Evolutionary conservation across 306 rosid genomes (phyloP), one percentile per base, ranked within the genome.

Genomic region (Begonia masoniana): DNA sequence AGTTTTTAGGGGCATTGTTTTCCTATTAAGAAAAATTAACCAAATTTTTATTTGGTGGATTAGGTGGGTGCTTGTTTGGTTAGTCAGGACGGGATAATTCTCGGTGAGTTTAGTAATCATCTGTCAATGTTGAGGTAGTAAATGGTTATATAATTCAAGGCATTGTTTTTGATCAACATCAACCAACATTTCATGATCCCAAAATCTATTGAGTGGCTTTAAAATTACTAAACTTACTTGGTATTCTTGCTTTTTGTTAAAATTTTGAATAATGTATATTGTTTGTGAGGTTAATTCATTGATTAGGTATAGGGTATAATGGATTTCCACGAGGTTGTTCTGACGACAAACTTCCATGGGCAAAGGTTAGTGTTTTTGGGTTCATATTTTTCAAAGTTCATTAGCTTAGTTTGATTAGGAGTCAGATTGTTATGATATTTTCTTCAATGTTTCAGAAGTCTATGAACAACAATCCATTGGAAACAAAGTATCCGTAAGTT

Each of bases 41-140:
- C 3, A 0, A 5, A 7, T 31, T 31, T 45, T 11, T 66, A 36
- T 52, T 68, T 65, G 45, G 35, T 66, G 41, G 47, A 66, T 50
- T 64, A 85, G 97, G 96, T 91, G 15, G 97, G 97, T 39, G 97
- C 97, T 15, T 91, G 97, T 66, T 69, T 85, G 72, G 97, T 91
- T 69, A 91, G 94, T 72, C 78, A 71, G 74, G 71, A 75, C 56
- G 94, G 82, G 36, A 56, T 91, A 69, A 91, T 91, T 68, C 85
- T 91, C 24, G 97, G 97, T 91, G 71, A 62, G 91, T 57, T 63
- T 21, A 17, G 16, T 50, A 23, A 46, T 48, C 17, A 5, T 12
- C 43, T 21, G 15, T 43, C 39, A 51, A 26, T 43, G 9, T 50
- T 23, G 24, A 10, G 48, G 41, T 51, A 7, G 39, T 31, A 31